Evolutionary conservation across 345 rosid species (phyloP).

Genomic region (Psidium guajava): DNA sequence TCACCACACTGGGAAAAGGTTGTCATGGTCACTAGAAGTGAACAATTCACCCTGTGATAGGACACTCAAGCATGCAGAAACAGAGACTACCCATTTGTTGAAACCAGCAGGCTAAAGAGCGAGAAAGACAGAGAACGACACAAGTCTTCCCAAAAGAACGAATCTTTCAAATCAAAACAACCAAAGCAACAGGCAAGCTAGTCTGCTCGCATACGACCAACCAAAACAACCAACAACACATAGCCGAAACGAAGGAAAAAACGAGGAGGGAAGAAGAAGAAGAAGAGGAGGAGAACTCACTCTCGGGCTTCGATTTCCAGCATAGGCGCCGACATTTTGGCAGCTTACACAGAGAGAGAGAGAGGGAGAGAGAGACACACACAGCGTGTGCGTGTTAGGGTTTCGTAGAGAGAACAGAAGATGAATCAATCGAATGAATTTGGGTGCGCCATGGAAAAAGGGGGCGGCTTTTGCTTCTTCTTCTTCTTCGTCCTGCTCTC

Average conservation of each 20-base stretch:
- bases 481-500: not conserved
- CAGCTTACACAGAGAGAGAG: not conserved
- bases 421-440: not conserved
- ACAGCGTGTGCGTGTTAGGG: not conserved
- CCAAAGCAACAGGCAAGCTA: not conserved
- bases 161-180: not conserved
- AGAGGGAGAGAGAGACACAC: not conserved
- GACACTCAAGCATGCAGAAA: not conserved
- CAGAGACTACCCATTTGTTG: not conserved
- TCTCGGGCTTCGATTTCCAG: constrained; percentile 96
- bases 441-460: not conserved
- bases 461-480: not conserved
- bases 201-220: not conserved
- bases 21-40: not conserved
- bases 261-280: not conserved
- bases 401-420: not conserved
- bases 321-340: constrained; percentile 40
- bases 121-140: not conserved
- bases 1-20: constrained; percentile 56
- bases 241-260: not conserved
- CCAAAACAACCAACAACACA: not conserved
- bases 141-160: not conserved
- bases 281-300: constrained; percentile 25
- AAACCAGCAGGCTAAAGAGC: not conserved
- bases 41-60: not conserved